Conservation (phyloP, 768 basidiomycete genomes). For the Suillus spraguei region DNA sequence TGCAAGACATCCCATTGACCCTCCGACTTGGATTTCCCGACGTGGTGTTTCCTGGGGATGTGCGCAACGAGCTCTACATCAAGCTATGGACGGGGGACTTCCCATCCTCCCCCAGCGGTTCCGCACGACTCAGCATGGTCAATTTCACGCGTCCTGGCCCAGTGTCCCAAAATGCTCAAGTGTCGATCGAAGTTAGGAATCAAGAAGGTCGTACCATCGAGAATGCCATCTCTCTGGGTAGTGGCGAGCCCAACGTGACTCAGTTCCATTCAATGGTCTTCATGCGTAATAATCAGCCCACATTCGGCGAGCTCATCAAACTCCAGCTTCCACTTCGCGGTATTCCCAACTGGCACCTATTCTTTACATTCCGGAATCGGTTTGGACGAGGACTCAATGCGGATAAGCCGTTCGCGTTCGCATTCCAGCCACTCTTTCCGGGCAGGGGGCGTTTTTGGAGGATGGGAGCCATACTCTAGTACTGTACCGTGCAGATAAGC, state of each 20-base stretch:
- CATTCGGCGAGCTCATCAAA: constrained; percentile 93
- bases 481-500: constrained; percentile 81
- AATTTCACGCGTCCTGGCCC: constrained; percentile 62
- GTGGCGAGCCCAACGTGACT: constrained; percentile 79
- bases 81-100: constrained; percentile 97
- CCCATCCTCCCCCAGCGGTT: constrained; percentile 49
- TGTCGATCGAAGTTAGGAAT: constrained; percentile 85
- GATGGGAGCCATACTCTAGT: constrained; percentile 88
- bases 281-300: constrained; percentile 83
- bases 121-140: constrained; percentile 59
- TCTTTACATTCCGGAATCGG: constrained; percentile 91
- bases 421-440: constrained; percentile 85
- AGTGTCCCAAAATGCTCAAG: constrained; percentile 67
- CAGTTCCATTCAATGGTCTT: constrained; percentile 93
- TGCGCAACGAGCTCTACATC: constrained; percentile 94
- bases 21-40: constrained; percentile 93
- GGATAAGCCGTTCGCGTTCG: constrained; percentile 90
- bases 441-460: constrained; percentile 78
- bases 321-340: constrained; percentile 70
- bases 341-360: constrained; percentile 83
- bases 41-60: constrained; percentile 90
- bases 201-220: constrained; percentile 70
- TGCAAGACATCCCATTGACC: constrained; percentile 82
- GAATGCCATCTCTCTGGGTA: constrained; percentile 76
- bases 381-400: constrained; percentile 46